Conservation (phyloP, 345 rosid species). For the Chamaenerion angustifolium region DNA sequence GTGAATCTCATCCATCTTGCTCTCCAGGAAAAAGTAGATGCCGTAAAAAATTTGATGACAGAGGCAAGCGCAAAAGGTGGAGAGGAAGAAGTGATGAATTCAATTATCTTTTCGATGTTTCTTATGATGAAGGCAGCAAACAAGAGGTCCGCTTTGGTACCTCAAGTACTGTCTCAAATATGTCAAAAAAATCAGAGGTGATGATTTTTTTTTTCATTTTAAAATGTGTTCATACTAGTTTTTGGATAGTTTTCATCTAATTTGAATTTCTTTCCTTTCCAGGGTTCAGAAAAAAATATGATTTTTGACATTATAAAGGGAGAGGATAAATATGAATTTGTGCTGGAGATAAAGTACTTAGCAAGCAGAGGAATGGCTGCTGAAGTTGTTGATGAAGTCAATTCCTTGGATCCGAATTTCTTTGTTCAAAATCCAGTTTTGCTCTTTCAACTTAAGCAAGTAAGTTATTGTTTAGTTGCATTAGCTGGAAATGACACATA, state of each 20-base stretch:
- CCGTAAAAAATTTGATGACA: constrained; percentile 36
- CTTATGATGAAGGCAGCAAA: constrained; percentile 26
- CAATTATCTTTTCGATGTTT: constrained; percentile 22
- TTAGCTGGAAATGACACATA: background rate
- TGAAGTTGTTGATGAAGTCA: constrained; percentile 68
- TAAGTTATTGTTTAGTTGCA: constrained; percentile 8
- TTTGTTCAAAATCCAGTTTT: constrained; percentile 53
- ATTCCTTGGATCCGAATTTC: constrained; percentile 52
- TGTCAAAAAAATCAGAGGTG: constrained; percentile 30
- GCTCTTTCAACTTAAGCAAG: constrained; percentile 91
- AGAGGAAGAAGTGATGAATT: constrained; percentile 66
- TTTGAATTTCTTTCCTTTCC: constrained; percentile 11
- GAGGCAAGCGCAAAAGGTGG: constrained; percentile 89
- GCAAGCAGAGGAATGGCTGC: constrained; percentile 76
- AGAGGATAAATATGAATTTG: constrained; percentile 56
- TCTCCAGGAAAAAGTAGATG: constrained; percentile 37
- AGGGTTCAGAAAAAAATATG: constrained; percentile 21
- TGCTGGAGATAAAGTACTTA: constrained; percentile 68
- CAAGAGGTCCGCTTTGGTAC: constrained; percentile 19
- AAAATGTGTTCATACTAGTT: background rate
- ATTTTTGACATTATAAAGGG: constrained; percentile 7
- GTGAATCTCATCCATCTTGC: constrained; percentile 46
- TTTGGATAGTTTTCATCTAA: background rate
- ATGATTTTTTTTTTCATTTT: background rate
- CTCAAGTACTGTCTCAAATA: constrained; percentile 7